These are phyloP conservation scores for Vachellia pachyceras DNA, from an alignment of 306 rosid genomes.

Conservation along the genomic window DNA sequence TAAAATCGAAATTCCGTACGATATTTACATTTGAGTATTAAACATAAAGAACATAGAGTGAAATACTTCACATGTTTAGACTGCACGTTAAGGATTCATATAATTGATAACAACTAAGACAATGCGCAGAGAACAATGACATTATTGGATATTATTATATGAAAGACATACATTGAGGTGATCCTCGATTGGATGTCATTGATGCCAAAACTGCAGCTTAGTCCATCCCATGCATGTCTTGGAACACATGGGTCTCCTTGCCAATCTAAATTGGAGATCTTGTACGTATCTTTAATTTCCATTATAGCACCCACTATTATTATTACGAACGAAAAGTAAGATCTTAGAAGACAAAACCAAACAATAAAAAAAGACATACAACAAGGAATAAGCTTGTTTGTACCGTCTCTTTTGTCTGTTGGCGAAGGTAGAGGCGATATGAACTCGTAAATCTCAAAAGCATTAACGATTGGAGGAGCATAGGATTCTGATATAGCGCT, in stretches of 20 bases:
- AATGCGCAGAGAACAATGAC: no score
- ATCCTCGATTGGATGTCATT: no score
- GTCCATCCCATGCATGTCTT: background rate
- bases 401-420: background rate
- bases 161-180: no score
- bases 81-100: no score
- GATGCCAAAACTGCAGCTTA: background rate
- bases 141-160: no score
- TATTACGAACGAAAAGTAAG: background rate
- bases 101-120: no score
- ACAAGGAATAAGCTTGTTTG: no score
- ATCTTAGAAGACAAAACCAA: background rate
- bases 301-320: conserved; percentile 12
- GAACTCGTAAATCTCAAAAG: background rate
- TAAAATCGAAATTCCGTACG: no score
- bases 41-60: no score
- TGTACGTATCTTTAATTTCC: conserved; percentile 6
- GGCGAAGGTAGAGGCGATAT: background rate
- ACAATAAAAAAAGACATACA: no score
- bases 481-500: background rate
- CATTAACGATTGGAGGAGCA: conserved; percentile 20
- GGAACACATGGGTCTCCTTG: conserved; percentile 39
- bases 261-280: conserved; percentile 14
- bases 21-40: no score
- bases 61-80: no score